Conservation (phyloP, 164 flowering plant species). For the Kalanchoe fedtschenkoi region DNA sequence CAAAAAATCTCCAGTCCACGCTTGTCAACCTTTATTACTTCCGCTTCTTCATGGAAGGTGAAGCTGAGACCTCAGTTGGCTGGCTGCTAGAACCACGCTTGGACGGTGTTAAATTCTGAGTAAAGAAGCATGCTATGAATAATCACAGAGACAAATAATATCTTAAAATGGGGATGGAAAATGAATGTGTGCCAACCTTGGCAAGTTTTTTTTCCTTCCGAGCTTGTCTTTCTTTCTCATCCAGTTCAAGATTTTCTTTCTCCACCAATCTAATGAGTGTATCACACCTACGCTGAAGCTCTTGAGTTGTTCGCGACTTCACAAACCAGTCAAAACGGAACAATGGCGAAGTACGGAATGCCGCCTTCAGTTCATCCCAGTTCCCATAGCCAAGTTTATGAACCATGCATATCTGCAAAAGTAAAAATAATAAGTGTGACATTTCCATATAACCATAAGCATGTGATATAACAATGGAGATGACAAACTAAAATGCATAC, state of each 20-base stretch:
- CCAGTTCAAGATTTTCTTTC: slow-evolving; percentile 92
- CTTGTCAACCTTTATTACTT: slow-evolving; percentile 32
- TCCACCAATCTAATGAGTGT: slow-evolving; percentile 86
- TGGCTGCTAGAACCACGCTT: slow-evolving; percentile 61
- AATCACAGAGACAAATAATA: background rate
- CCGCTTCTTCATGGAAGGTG: slow-evolving; percentile 53
- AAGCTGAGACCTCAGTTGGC: slow-evolving; percentile 32
- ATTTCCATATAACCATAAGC: background rate
- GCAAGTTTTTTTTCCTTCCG: slow-evolving; percentile 97
- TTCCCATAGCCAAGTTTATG: slow-evolving; percentile 98
- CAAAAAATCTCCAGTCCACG: background rate
- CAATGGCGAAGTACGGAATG: slow-evolving; percentile 84
- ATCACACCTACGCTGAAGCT: slow-evolving; percentile 96
- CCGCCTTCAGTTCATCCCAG: slow-evolving; percentile 99
- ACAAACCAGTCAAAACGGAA: slow-evolving; percentile 99
- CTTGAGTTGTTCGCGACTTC: slow-evolving; percentile 94
- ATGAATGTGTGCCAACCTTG: slow-evolving; percentile 51
- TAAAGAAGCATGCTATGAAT: background rate
- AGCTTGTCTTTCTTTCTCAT: slow-evolving; percentile 95
- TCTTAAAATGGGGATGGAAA: background rate
- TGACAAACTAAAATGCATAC: slow-evolving; percentile 18
- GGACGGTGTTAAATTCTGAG: slow-evolving; percentile 57
- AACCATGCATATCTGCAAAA: slow-evolving; percentile 84
- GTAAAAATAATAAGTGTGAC: background rate
- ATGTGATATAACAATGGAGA: background rate